Evolutionary conservation across 1,284 basidiomycete species (phyloP).

Genomic region (Moesziomyces parantarcticus): DNA sequence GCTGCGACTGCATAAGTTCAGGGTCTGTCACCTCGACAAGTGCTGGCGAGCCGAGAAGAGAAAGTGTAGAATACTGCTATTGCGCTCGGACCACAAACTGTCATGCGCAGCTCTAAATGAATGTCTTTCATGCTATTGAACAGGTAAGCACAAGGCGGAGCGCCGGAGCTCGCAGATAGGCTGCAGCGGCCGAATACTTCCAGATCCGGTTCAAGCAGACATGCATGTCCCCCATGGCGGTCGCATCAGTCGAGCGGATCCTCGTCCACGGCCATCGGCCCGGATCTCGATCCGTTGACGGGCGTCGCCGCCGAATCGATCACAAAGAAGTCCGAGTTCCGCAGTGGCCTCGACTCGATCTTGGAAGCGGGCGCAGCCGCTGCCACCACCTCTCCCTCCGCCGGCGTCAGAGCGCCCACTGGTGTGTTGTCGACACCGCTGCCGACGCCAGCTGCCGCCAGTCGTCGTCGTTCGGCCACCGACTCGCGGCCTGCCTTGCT

Average conservation of each 20-base stretch:
- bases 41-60: no score
- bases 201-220: no score
- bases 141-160: no score
- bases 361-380: constrained; percentile 30
- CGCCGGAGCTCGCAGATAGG: no score
- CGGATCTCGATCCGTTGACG: constrained; percentile 35
- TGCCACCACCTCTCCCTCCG: constrained; percentile 20
- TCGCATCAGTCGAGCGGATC: constrained; percentile 56
- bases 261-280: constrained; percentile 47
- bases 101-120: no score
- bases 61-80: no score
- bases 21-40: no score
- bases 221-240: no score
- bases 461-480: constrained; percentile 37
- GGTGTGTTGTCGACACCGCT: constrained; percentile 26
- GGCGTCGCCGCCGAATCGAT: constrained; percentile 52
- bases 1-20: no score
- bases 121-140: no score
- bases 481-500: constrained; percentile 56
- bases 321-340: constrained; percentile 64
- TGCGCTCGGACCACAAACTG: no score
- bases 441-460: constrained; percentile 22
- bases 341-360: constrained; percentile 55
- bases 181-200: no score
- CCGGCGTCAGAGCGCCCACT: constrained; percentile 28